Base-by-base conservation (phyloP, 805 yeast genomes). In the Lipomyces sp. region DNA sequence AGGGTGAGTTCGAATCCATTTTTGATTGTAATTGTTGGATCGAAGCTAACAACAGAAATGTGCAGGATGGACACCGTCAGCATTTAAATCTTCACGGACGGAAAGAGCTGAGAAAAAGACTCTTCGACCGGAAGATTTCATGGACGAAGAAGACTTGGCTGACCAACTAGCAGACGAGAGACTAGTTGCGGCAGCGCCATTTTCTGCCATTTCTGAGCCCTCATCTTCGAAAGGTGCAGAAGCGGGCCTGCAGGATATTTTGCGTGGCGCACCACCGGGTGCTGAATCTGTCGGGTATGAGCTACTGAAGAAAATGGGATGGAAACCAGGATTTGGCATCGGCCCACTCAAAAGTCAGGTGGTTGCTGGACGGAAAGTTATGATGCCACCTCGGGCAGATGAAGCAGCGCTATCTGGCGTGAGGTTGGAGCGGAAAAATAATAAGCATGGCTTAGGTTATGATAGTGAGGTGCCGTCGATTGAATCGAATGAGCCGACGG, bases 281-380 rank as follows among this genome's bases (percentile, higher is more conserved):
- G 74, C 81, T 10, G 84, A 83, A 58, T 90, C 90, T 72, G 81
- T 89, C 60, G 97, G 97, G 32, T 84, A 92, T 77, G 80, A 79
- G 65, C 77, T 92, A 72, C 79, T 92, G 72, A 87, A 85, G 73
- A 87, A 83, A 71, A 81, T 92, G 80, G 97, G 97, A 3, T 92
- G 97, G 97, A 78, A 79, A 24, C 78, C 80, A 59, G 97, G 97
- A 39, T 89, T 88, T 75, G 96, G 96, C 7, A 81, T 92, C 53
- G 97, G 97, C 58, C 84, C 86, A 5, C 83, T 78, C 15, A 88
- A 87, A 70, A 83, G 83, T 75, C 94, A 94, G 75, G 87, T 90
- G 33, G 53, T 62, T 37, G 68, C 63, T 15, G 66, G 64, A 29
- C 59, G 65, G 15, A 59, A 53, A 48, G 63, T 71, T 34, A 60